Evolutionary conservation across 257 asterid genomes (phyloP).

Genomic region (Euphrasia confusa): DNA sequence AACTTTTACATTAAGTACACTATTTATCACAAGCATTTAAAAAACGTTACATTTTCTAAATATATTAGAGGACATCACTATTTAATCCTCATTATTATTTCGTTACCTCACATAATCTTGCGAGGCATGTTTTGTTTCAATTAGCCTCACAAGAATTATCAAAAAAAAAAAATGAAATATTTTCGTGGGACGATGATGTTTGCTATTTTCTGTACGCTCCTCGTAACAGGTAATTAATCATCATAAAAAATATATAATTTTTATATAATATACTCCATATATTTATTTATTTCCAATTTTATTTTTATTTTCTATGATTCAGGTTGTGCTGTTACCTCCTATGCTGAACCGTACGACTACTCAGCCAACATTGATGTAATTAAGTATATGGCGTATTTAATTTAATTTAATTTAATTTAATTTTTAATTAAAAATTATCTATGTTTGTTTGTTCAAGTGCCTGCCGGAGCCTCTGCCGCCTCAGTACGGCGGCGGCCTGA

Average conservation of each 20-base stretch:
- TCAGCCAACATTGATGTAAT: slow-evolving; percentile 36
- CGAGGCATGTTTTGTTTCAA: no score
- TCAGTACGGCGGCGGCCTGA: slow-evolving; percentile 41
- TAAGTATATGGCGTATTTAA: not conserved
- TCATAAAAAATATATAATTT: not conserved
- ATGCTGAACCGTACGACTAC: slow-evolving; percentile 30
- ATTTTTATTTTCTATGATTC: not conserved
- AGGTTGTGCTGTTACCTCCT: slow-evolving; percentile 22
- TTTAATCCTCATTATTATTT: no score
- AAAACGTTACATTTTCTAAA: no score
- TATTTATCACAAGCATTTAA: no score
- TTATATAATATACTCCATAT: no score
- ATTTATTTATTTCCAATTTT: not conserved
- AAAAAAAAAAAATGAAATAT: slow-evolving; percentile 14
- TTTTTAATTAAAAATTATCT: not conserved
- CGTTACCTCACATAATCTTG: no score
- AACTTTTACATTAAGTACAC: not conserved
- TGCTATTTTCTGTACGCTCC: slow-evolving; percentile 19
- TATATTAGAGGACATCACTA: no score
- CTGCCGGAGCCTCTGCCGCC: slow-evolving; percentile 34
- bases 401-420: not conserved
- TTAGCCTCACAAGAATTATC: no score
- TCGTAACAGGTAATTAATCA: slow-evolving; percentile 22
- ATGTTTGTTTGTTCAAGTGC: slow-evolving; percentile 43
- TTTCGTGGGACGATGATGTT: slow-evolving; percentile 7